Conservation (phyloP, 1,284 basidiomycete species). For the Taiwanofungus camphoratus region DNA sequence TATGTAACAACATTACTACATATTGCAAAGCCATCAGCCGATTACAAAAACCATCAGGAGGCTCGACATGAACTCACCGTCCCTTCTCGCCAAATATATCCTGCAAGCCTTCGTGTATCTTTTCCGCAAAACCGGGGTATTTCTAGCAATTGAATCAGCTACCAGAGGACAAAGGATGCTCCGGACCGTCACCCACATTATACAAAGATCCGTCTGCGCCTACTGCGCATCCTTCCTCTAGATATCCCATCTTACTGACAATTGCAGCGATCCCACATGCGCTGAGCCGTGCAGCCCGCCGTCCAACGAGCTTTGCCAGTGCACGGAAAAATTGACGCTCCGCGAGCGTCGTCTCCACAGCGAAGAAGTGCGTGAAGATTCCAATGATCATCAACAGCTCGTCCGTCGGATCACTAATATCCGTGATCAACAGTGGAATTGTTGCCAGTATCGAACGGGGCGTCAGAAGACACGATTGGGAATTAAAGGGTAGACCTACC, state of each 20-base stretch:
- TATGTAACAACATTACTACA: slow-evolving; percentile 78
- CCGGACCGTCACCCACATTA: slow-evolving; percentile 78
- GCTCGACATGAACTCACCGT: slow-evolving; percentile 45
- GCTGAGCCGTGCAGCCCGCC: slow-evolving; percentile 81
- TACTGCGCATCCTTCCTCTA: slow-evolving; percentile 85
- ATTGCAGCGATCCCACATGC: slow-evolving; percentile 94
- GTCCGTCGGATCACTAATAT: slow-evolving; percentile 86
- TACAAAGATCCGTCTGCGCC: slow-evolving; percentile 92
- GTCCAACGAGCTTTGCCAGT: slow-evolving; percentile 85
- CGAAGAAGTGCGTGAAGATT: slow-evolving; percentile 95
- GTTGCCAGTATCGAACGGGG: neutral
- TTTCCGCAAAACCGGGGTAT: slow-evolving; percentile 90
- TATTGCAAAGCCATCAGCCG: neutral
- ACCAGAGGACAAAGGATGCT: slow-evolving; percentile 1
- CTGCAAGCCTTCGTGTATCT: slow-evolving; percentile 82
- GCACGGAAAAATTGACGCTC: slow-evolving; percentile 95
- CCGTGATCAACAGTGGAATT: neutral
- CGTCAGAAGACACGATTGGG: neutral
- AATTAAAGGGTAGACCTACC: no score
- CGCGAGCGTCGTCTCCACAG: slow-evolving; percentile 87
- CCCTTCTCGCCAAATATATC: slow-evolving; percentile 96
- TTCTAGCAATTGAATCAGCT: slow-evolving; percentile 47
- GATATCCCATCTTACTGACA: slow-evolving; percentile 86
- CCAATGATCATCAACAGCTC: slow-evolving; percentile 95
- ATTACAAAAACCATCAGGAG: neutral